Conservation (phyloP, 2,329 filamentous ascomycete genomes). For the Tolypocladium cylindrosporum region DNA sequence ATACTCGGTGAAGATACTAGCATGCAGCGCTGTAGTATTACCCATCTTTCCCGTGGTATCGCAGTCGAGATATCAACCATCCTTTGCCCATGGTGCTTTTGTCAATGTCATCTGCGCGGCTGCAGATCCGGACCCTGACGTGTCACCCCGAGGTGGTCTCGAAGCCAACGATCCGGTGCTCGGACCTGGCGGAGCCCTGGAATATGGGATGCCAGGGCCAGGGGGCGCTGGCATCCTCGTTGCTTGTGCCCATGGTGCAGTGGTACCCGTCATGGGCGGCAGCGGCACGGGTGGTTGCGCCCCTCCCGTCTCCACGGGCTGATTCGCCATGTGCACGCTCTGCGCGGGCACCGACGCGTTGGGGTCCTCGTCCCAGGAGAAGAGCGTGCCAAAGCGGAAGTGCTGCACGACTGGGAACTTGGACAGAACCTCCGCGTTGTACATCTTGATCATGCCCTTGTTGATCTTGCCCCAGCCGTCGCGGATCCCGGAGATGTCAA, state of each 20-base stretch:
- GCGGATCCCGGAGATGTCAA: slow-evolving; percentile 83
- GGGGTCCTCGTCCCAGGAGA: slow-evolving; percentile 64
- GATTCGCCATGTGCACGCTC: slow-evolving; percentile 48
- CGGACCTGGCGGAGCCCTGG: slow-evolving; percentile 22
- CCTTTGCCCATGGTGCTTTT: slow-evolving; percentile 37
- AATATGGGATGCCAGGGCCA: slow-evolving; percentile 28
- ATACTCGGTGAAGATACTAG: not conserved
- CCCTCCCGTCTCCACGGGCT: slow-evolving; percentile 24
- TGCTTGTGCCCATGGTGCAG: slow-evolving; percentile 34
- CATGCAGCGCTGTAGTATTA: not conserved
- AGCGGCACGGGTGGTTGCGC: slow-evolving; percentile 11
- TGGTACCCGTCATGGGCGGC: slow-evolving; percentile 22
- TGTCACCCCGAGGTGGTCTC: slow-evolving; percentile 10
- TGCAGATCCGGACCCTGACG: slow-evolving; percentile 17
- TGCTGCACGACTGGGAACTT: slow-evolving; percentile 99
- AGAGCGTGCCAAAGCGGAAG: slow-evolving; percentile 74
- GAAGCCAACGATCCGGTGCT: slow-evolving; percentile 14
- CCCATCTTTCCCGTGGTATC: not conserved
- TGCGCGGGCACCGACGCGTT: slow-evolving; percentile 37
- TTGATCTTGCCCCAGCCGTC: slow-evolving; percentile 99
- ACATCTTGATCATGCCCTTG: slow-evolving; percentile 99
- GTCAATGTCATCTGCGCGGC: slow-evolving; percentile 30
- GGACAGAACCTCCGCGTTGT: slow-evolving; percentile 86
- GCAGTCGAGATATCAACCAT: slow-evolving; percentile 3
- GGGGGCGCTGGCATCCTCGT: slow-evolving; percentile 25